Evolutionary conservation across 805 yeast species (phyloP).

Genomic region (Candida sanyiensis): DNA sequence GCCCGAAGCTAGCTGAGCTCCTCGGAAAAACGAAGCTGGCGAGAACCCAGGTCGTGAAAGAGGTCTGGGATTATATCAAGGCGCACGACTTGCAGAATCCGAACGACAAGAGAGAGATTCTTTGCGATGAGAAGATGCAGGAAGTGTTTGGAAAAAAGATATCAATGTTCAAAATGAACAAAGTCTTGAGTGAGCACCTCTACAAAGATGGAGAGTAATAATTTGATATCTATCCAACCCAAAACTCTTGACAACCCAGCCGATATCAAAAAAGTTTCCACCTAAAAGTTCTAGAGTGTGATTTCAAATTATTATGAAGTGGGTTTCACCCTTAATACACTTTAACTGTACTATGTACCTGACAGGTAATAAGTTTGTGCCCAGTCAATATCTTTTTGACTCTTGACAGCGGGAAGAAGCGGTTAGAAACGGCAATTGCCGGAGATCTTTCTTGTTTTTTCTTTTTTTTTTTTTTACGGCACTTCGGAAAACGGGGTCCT

Average conservation of each 20-base stretch:
- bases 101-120: conserved; percentile 53
- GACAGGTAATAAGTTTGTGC: no score
- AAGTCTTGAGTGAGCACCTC: conserved; percentile 47
- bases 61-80: conserved; percentile 67
- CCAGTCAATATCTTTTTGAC: no score
- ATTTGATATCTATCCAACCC: neutral
- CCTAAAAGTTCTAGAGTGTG: no score
- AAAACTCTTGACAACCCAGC: no score
- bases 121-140: conserved; percentile 54
- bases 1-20: conserved; percentile 45
- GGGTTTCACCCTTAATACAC: no score
- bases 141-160: conserved; percentile 56
- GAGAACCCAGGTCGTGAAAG: conserved; percentile 66
- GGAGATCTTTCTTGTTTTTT: no score
- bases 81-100: conserved; percentile 60
- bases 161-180: conserved; percentile 54
- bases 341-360: no score
- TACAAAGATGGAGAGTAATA: conserved; percentile 28
- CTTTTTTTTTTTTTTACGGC: neutral
- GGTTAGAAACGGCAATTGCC: neutral
- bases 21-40: conserved; percentile 43
- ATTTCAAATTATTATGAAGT: no score
- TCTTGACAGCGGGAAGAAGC: neutral
- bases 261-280: no score
- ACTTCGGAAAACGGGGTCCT: neutral